Evolutionary conservation across 306 rosid genomes (phyloP).

Genomic region (Rosa multiflora): DNA sequence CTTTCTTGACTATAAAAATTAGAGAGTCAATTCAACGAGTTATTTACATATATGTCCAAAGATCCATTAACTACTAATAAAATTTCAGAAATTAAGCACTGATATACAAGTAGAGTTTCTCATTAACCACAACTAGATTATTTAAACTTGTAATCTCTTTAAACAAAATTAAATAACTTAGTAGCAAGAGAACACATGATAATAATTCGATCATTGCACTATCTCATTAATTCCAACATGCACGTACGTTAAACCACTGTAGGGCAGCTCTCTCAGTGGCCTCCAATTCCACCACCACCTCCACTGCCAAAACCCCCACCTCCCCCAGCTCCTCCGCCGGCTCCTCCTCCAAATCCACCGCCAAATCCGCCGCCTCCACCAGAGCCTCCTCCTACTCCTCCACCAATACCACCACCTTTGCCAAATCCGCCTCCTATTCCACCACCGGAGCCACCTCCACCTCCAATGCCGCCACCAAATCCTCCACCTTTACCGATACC

Average conservation of each 20-base stretch:
- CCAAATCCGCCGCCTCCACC: slow-evolving; percentile 23
- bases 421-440: slow-evolving; percentile 29
- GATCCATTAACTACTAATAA: too few species aligned
- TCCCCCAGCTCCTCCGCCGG: slow-evolving; percentile 19
- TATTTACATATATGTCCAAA: too few species aligned
- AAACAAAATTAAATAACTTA: background rate
- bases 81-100: too few species aligned
- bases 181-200: background rate
- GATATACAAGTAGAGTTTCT: background rate
- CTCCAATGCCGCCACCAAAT: slow-evolving; percentile 22
- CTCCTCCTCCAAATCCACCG: background rate
- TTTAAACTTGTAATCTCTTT: background rate
- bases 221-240: background rate
- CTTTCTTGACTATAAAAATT: too few species aligned
- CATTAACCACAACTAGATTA: background rate
- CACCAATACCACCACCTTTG: slow-evolving; percentile 25
- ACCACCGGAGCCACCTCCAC: slow-evolving; percentile 21
- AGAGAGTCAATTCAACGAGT: too few species aligned
- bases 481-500: slow-evolving; percentile 21
- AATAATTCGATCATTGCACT: background rate
- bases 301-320: slow-evolving; percentile 43
- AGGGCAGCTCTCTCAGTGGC: slow-evolving; percentile 37
- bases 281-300: slow-evolving; percentile 43
- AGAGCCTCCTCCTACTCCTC: slow-evolving; percentile 17
- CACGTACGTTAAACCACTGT: too few species aligned